phyloP scores from a whole-genome alignment of 2,329 filamentous ascomycete genomes.

The Phialocephala sp. region DNA sequence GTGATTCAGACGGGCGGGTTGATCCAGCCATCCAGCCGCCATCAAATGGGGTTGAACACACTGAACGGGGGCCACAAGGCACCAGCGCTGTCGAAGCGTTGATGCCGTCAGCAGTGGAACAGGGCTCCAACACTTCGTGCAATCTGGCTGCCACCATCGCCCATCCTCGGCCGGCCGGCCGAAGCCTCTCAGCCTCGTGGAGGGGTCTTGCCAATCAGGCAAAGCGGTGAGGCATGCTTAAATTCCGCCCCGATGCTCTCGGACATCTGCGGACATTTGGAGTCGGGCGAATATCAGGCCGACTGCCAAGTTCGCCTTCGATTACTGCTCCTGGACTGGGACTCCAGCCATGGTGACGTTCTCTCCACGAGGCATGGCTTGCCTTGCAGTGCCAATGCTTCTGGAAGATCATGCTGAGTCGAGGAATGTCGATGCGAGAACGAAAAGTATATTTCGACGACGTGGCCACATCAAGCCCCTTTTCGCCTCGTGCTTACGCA shows the following conservation, averaged over 20 bases:
- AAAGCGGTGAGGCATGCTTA: slow-evolving; percentile 11
- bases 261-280: slow-evolving; percentile 10
- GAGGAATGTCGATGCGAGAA: slow-evolving; percentile 4
- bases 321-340: background rate
- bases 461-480: slow-evolving; percentile 16
- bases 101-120: slow-evolving; percentile 23
- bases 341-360: slow-evolving; percentile 20
- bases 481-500: background rate
- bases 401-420: background rate
- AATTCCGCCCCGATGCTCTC: slow-evolving; percentile 7
- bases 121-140: background rate
- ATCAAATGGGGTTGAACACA: background rate
- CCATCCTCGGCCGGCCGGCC: slow-evolving; percentile 1
- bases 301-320: slow-evolving; percentile 14
- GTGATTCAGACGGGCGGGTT: slow-evolving; percentile 24
- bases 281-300: slow-evolving; percentile 32
- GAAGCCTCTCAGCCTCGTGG: slow-evolving; percentile 32
- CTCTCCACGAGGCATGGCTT: slow-evolving; percentile 25
- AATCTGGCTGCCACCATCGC: background rate
- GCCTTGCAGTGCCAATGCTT: slow-evolving; percentile 8
- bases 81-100: slow-evolving; percentile 21
- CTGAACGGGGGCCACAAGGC: slow-evolving; percentile 15
- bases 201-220: slow-evolving; percentile 22
- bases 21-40: slow-evolving; percentile 15
- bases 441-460: slow-evolving; percentile 19